Evolutionary conservation across 225 moss, liverwort and hornwort genomes (phyloP), one percentile per base, ranked within the genome.

Genomic region (Sphagnum contortum): DNA sequence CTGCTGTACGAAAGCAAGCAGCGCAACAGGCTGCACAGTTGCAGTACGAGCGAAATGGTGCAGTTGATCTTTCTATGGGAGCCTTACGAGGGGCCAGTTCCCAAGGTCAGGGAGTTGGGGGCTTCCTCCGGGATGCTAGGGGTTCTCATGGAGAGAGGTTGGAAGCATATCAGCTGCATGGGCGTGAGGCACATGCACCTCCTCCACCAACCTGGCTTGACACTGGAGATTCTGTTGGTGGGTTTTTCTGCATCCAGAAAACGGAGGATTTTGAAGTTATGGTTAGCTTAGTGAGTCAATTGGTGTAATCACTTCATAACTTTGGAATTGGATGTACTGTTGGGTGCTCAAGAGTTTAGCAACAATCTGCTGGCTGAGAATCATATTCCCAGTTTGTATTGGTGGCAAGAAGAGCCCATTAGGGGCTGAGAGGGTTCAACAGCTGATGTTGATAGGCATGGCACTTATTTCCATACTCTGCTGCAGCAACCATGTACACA

Each of bases 1-100:
- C 82, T 69, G 82, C 64, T 66, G 82, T 86, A 66, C 66, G 82
- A 70, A 86, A 82, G 71, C 84, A 85, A 45, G 81, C 71, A 50
- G 61, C 61, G 4, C 75, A 75, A 57, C 81, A 85, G 69, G 81
- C 85, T 54, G 75, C 81, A 4, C 85, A 82, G 69, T n/a, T 81
- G 0, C 85, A 86, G 67, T 82, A 65, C 13, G 79, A 81, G 69
- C 68, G 77, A 66, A 82, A 76, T 51, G 72, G 81, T 9, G 79
- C 74, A 44, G 76, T 77, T 50, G 77, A 82, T 51, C 70, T 72
- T 2, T 68, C 75, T 48, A 44, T 68, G 45, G 74, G 74, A 63
- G 73, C 72, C 57, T 52, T 61, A 2, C 76, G 79, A 1, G 77
- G 81, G 0, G 29, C 29, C 29, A 61, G 67, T 3, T 53, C 75